Conservation (phyloP, 2,329 filamentous ascomycete genomes). For the Fonsecaea monophora region DNA sequence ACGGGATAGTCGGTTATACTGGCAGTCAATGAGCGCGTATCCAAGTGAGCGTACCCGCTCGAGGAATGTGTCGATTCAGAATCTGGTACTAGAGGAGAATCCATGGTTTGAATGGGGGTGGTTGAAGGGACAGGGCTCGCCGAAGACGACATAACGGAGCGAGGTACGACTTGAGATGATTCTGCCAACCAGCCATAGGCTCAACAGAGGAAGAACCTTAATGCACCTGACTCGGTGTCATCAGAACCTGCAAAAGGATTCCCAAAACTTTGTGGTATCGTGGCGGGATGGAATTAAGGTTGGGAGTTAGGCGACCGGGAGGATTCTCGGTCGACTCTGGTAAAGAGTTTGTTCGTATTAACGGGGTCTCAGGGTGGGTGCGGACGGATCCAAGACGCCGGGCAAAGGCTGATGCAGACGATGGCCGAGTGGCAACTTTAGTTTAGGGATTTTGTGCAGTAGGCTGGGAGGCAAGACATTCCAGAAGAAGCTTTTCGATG, state of each 20-base stretch:
- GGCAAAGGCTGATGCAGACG: neutral
- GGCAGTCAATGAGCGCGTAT: constrained; percentile 52
- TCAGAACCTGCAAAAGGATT: constrained; percentile 3
- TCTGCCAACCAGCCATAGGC: constrained; percentile 11
- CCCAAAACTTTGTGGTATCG: neutral
- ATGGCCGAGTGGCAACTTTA: neutral
- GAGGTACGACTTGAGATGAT: neutral
- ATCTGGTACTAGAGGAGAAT: constrained; percentile 32
- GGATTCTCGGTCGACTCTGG: neutral
- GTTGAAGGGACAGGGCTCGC: constrained; percentile 8
- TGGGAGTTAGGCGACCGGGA: neutral
- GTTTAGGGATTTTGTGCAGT: constrained; percentile 11
- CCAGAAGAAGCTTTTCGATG: neutral
- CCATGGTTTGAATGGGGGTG: constrained; percentile 24
- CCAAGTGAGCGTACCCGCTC: constrained; percentile 34
- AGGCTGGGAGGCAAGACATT: constrained; percentile 19
- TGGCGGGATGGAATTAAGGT: neutral
- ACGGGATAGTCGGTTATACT: constrained; percentile 54
- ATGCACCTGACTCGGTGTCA: neutral
- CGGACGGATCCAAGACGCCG: neutral
- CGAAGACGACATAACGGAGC: constrained; percentile 12
- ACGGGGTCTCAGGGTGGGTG: neutral
- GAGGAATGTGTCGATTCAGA: constrained; percentile 33
- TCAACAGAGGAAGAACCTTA: neutral
- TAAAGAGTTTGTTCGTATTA: neutral